These are phyloP conservation scores for Pseudocercospora crystallina DNA, from an alignment of 2,329 filamentous ascomycete genomes.

Conservation along the genomic window DNA sequence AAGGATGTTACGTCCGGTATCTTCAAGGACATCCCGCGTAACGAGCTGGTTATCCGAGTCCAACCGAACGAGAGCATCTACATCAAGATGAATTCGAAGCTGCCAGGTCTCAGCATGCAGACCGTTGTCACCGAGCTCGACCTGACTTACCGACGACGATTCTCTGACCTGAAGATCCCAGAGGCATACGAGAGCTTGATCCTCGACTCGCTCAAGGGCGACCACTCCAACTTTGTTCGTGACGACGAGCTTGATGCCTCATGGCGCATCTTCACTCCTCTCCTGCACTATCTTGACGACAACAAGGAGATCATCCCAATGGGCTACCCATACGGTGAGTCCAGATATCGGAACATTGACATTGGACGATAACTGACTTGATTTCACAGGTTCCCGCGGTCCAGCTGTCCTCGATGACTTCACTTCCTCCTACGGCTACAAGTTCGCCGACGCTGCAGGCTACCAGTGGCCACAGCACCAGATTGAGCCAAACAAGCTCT, in stretches of 20 bases:
- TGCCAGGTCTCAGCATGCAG: slow-evolving; percentile 98
- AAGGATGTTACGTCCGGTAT: slow-evolving; percentile 99
- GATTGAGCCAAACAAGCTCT: slow-evolving; percentile 77
- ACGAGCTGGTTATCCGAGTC: slow-evolving; percentile 98
- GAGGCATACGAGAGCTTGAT: slow-evolving; percentile 99
- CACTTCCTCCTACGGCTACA: slow-evolving; percentile 96
- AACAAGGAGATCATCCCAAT: slow-evolving; percentile 99
- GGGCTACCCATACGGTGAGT: slow-evolving; percentile 97
- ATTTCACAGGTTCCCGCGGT: slow-evolving; percentile 78
- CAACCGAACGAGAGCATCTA: slow-evolving; percentile 99
- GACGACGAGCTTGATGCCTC: slow-evolving; percentile 95
- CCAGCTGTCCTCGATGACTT: slow-evolving; percentile 97
- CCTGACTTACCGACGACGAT: slow-evolving; percentile 94
- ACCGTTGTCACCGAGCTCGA: slow-evolving; percentile 98
- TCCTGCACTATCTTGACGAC: slow-evolving; percentile 96
- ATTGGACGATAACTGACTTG: slow-evolving; percentile 5
- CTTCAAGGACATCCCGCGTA: slow-evolving; percentile 99
- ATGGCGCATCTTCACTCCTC: slow-evolving; percentile 97
- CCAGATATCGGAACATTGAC: neutral
- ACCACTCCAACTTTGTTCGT: slow-evolving; percentile 98
- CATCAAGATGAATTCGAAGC: slow-evolving; percentile 99
- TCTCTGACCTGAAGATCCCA: slow-evolving; percentile 98
- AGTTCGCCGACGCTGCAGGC: slow-evolving; percentile 93
- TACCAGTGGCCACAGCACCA: slow-evolving; percentile 88
- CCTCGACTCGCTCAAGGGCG: slow-evolving; percentile 94